These are phyloP conservation scores for Aspergillus taichungensis DNA, from an alignment of 495 filamentous ascomycete genomes.

Conservation along the genomic window DNA sequence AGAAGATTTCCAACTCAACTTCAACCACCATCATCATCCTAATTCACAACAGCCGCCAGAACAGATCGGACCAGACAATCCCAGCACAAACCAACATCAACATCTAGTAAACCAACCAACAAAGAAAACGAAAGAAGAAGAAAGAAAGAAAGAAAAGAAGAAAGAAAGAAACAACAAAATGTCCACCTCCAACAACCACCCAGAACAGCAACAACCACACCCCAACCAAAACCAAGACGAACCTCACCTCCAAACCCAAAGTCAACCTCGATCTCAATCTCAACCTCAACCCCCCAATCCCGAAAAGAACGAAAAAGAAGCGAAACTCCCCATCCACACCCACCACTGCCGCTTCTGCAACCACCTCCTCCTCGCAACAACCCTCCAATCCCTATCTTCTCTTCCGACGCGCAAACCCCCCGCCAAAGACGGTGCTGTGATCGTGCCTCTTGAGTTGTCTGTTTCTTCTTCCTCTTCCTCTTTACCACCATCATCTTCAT, in stretches of 20 bases:
- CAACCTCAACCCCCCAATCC: slow-evolving; percentile 5
- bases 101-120: too few species aligned
- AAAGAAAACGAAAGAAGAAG: too few species aligned
- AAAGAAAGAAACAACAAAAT: background rate
- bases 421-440: slow-evolving; percentile 19
- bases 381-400: slow-evolving; percentile 35
- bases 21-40: background rate
- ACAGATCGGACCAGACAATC: background rate
- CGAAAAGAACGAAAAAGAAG: slow-evolving; percentile 1
- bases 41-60: background rate
- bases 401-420: slow-evolving; percentile 44
- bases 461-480: too few species aligned
- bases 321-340: slow-evolving; percentile 43
- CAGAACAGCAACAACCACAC: slow-evolving; percentile 1
- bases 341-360: slow-evolving; percentile 70
- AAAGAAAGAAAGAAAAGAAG: background rate
- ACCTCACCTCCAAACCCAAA: background rate
- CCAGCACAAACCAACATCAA: too few species aligned
- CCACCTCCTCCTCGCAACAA: slow-evolving; percentile 60
- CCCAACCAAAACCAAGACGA: background rate
- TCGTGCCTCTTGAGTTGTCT: slow-evolving; percentile 13
- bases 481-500: too few species aligned
- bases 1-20: background rate
- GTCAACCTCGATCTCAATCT: background rate
- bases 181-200: background rate